These are phyloP conservation scores for Trichocladium uniseriatum DNA, from an alignment of 495 filamentous ascomycete genomes.

Conservation along the genomic window DNA sequence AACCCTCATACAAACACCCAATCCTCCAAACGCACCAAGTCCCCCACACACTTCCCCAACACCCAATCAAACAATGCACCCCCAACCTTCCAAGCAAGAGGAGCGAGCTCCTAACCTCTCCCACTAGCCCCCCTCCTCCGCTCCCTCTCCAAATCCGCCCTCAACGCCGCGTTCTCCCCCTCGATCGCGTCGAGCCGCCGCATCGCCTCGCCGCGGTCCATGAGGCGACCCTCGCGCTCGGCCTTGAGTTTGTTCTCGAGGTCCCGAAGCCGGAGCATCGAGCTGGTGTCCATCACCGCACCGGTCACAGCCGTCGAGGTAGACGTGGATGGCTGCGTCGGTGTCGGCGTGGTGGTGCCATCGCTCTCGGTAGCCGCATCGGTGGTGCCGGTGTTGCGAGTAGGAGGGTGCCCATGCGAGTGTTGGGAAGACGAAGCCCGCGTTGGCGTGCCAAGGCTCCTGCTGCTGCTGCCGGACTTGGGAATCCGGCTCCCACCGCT, in stretches of 20 bases:
- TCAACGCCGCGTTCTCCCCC: conserved; percentile 65
- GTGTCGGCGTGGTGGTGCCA: conserved; percentile 1
- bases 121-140: conserved; percentile 4
- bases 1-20: too few relatives aligned
- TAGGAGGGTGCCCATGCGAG: too few relatives aligned
- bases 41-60: not conserved
- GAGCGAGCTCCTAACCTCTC: not conserved
- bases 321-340: not conserved
- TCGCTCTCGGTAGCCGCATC: not conserved
- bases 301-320: not conserved
- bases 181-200: conserved; percentile 77
- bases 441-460: not conserved
- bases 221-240: conserved; percentile 75
- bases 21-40: not conserved
- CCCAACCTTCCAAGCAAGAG: too few relatives aligned
- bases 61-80: too few relatives aligned
- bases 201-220: conserved; percentile 75
- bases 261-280: conserved; percentile 76
- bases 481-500: conserved; percentile 28
- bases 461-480: conserved; percentile 29
- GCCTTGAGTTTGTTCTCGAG: conserved; percentile 81
- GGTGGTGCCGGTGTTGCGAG: too few relatives aligned
- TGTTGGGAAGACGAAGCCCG: too few relatives aligned
- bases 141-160: conserved; percentile 54
- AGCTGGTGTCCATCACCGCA: conserved; percentile 50